A percentile compares a stretch with the other conserved stretches of the same genome.
phyloP scores from a whole-genome alignment of 345 rosid genomes.

The Hibiscus syriacus region DNA sequence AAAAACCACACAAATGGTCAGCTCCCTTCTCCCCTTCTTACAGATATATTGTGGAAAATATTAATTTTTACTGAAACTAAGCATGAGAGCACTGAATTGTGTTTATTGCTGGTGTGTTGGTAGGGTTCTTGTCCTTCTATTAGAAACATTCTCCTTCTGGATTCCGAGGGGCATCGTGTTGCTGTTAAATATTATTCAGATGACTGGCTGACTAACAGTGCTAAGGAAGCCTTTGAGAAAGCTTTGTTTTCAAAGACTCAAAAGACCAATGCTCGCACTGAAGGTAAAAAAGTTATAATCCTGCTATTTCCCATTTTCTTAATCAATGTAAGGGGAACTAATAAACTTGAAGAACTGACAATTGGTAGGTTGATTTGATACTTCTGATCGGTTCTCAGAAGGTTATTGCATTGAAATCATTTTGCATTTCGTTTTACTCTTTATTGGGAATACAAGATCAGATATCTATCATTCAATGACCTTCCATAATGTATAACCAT shows the following conservation, averaged over 20 bases:
- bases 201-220: too few relatives aligned
- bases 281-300: slow-evolving; percentile 34
- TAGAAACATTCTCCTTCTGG: slow-evolving; percentile 68
- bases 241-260: slow-evolving; percentile 62
- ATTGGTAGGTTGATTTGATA: too few relatives aligned
- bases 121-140: slow-evolving; percentile 58
- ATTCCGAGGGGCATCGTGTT: too few relatives aligned
- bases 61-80: not conserved
- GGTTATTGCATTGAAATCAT: too few relatives aligned
- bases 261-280: slow-evolving; percentile 61
- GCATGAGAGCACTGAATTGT: not conserved
- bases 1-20: not conserved
- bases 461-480: too few relatives aligned
- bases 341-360: slow-evolving; percentile 27
- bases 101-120: not conserved
- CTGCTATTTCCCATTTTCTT: not conserved
- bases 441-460: too few relatives aligned
- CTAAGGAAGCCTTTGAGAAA: too few relatives aligned
- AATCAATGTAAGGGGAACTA: too few relatives aligned
- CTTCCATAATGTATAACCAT: too few relatives aligned
- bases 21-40: not conserved
- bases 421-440: too few relatives aligned
- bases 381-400: too few relatives aligned
- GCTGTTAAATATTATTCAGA: too few relatives aligned
- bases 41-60: not conserved